These are phyloP conservation scores for Symbiodinium pilosum DNA, from an alignment of 73 alveolate species.

Conservation along the genomic window DNA sequence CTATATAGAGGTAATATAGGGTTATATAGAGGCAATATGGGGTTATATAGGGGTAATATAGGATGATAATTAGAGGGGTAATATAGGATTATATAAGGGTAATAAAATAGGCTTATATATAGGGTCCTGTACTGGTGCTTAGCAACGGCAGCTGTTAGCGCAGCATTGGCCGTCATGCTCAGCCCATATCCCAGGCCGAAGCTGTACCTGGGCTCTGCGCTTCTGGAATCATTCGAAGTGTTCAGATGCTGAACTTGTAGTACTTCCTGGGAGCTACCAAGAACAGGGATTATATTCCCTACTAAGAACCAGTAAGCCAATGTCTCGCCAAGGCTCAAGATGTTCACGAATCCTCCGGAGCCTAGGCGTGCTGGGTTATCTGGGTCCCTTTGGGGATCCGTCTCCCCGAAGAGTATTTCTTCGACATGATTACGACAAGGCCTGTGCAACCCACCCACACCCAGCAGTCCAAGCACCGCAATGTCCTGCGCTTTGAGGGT, in stretches of 20 bases:
- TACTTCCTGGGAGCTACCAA: background rate
- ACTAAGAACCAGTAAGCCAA: background rate
- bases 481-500: no score
- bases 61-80: no score
- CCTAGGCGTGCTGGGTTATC: background rate
- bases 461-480: no score
- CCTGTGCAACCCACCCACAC: background rate
- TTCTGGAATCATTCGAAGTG: background rate
- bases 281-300: background rate
- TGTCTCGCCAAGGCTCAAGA: background rate
- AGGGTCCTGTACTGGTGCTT: constrained; percentile 62
- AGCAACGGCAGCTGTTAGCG: constrained; percentile 46
- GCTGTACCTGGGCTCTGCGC: constrained; percentile 36
- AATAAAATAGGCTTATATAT: no score
- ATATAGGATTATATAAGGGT: no score
- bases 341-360: constrained; percentile 71
- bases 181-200: constrained; percentile 81
- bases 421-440: no score
- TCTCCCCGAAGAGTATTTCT: no score
- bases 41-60: no score
- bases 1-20: no score
- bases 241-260: background rate
- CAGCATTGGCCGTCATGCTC: constrained; percentile 94
- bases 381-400: no score
- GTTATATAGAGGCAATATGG: no score